Evolutionary conservation across 169 alveolate species (phyloP), one percentile per base, ranked within the genome.

Genomic region (Plasmodium fragile): DNA sequence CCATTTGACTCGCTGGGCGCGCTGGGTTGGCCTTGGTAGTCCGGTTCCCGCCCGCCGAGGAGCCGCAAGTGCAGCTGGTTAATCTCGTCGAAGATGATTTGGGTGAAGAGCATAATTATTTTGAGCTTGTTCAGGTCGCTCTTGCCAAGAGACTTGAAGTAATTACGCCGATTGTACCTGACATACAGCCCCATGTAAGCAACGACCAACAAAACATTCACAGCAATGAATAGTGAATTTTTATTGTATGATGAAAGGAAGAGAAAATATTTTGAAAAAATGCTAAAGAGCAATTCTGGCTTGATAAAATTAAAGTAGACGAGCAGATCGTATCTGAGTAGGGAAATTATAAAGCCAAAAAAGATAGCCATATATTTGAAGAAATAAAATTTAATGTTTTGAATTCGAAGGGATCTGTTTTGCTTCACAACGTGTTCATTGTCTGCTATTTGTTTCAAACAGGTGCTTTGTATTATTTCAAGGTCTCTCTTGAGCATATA

Each of bases 251-350:
- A 85, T 4, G 93, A 72, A 25, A 85, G 69, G 41, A 85, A 85
- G 22, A 85, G 43, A 45, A 85, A 85, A 75, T 85, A 85, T 85
- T 85, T 85, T 11, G 93, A 85, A 41, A 85, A 85, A 2, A 85
- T 75, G 79, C 93, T 85, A 30, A 85, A 41, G 8, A 85, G 65
- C 30, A 85, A 16, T 85, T 85, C 84, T 3, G 93, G 93, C 30
- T 85, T 85, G 25, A 85, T 41, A 36, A 85, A 85, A 75, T 77
- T 85, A n/a, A 85, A 85, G 45, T 85, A 85, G n/a, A 85, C 93
- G 25, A 85, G 45, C 41, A 85, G 41, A 36, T 85, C 93, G 41
- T 85, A 85, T 85, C 93, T 85, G 8, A 85, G 78, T 85, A 85
- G 16, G 3, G 93, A 85, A n/a, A 85, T 75, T 30, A 85, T 30